phyloP scores from a whole-genome alignment of 441 rosid genomes.

The Codiaeum variegatum region DNA sequence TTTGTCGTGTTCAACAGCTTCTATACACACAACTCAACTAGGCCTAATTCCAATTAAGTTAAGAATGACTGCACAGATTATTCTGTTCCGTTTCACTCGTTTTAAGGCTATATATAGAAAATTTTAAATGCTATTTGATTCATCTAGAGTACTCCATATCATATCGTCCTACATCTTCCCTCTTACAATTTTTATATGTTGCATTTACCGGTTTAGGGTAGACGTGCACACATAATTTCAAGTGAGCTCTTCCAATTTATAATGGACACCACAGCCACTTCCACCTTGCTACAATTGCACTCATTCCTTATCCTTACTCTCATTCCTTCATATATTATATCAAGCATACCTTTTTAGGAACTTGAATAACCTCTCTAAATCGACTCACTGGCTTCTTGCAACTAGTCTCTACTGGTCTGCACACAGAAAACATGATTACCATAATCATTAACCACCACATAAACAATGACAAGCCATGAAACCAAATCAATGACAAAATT shows the following conservation, averaged over 20 bases:
- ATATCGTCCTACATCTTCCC: not conserved
- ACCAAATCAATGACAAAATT: slow-evolving; percentile 1
- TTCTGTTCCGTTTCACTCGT: not conserved
- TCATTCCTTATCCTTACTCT: not conserved
- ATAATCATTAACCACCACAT: slow-evolving; percentile 13
- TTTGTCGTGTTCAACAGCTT: not conserved
- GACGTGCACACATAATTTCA: not conserved
- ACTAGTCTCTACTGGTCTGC: slow-evolving; percentile 68
- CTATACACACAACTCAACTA: not conserved
- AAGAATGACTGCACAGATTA: not conserved
- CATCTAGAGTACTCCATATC: not conserved
- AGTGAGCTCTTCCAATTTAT: not conserved
- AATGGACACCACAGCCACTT: not conserved
- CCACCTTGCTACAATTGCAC: not conserved
- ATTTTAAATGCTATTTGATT: not conserved
- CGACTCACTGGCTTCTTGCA: slow-evolving; percentile 70
- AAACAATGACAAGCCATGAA: not conserved
- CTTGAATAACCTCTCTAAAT: slow-evolving; percentile 66
- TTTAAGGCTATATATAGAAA: not conserved
- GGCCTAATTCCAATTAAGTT: not conserved
- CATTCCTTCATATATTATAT: no score
- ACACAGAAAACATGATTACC: slow-evolving; percentile 6
- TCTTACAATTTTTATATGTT: not conserved
- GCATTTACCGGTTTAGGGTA: not conserved
- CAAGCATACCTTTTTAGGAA: slow-evolving; percentile 59